Evolutionary conservation across 2,329 filamentous ascomycete genomes (phyloP), one percentile per base, ranked within the genome.

Genomic region (Sarocladium brachiariae): DNA sequence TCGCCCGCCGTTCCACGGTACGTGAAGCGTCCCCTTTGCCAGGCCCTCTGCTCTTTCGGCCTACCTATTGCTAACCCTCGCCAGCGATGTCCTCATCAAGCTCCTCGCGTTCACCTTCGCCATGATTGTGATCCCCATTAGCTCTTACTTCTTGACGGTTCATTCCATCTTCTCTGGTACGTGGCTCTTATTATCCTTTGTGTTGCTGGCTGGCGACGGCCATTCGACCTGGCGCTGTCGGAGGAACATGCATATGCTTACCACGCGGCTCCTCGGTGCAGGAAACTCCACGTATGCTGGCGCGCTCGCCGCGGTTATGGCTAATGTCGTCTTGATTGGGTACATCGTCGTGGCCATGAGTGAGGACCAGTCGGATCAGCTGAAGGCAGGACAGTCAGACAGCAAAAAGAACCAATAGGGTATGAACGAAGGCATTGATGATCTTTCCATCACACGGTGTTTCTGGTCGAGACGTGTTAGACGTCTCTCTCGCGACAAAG

Each of bases 281-380:
- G 92, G 90, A 58, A 96, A 96, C 68, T 80, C 89, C 13, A 95
- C 91, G 2, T 92, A 83, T 59, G 89, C 91, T 3, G 93, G 91
- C 13, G 90, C 82, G 1, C 73, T 87, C 30, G 93, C 93, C 1
- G 93, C 93, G 18, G 70, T 97, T 48, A 83, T 95, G 65, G 93
- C 93, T 11, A 99, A 99, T 60, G 79, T 95, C 2, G 89, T 99
- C 3, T 73, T 99, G 48, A 79, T 97, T 52, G 83, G 78, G n/a
- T 99, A 97, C 67, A 81, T 97, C 38, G 72, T 96, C 51, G 89
- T 96, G 18, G 93, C 93, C 3, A 91, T 96, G 79, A 83, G 78
- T 54, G 93, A 99, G 66, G 93, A 97, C 62, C 71, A 79, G 57
- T 70, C 70, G 2, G 75, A 78, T 16, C 68, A 70, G 56, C 54